Evolutionary conservation across 495 filamentous ascomycete genomes (phyloP), one percentile per base, ranked within the genome.

Genomic region (Aspergillus biplanus): DNA sequence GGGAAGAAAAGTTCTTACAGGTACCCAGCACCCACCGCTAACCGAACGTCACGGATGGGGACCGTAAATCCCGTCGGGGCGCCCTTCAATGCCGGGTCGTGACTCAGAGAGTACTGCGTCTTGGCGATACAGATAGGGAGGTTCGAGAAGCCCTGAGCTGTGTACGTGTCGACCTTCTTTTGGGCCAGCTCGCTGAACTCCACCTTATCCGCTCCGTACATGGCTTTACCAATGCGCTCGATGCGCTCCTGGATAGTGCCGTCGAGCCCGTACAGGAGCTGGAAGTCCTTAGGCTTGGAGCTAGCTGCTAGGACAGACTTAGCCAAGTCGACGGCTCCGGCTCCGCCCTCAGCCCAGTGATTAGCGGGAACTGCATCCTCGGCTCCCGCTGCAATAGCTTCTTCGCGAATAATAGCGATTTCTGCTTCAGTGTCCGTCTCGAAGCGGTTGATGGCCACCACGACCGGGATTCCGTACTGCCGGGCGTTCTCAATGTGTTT

Each of bases 401-500:
- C 93, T 73, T 97, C 93, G 61, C 87, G 86, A 68, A 99, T 87
- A 56, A 92, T 87, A 7, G 89, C 87, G 59, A 98, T 90, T 74
- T 99, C 95, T 55, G 94, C 94, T 16, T 91, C 89, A 11, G 95
- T 97, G 73, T 99, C 95, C 34, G 92, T 97, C 61, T 89, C 85
- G 73, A 99, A 97, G 70, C 89, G 91, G 82, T 99, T 99, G 81
- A 99, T 94, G 33, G 95, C 95, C 2, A 99, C 95, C 7, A 99
- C 89, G n/a, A 99, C 93, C 1, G 95, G 92, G 13, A 97, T 87
- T 49, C 95, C 95, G 67, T 94, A 99, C 44, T 86, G 81, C 69
- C 82, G 88, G 27, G 95, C 95, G 68, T 97, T 98, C 63, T 83
- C 76, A 56, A 99, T 92, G 71, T 99, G 95, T 80, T 97, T 97